Evolutionary conservation across 441 rosid species (phyloP).

Genomic region (Brassica hybrid): DNA sequence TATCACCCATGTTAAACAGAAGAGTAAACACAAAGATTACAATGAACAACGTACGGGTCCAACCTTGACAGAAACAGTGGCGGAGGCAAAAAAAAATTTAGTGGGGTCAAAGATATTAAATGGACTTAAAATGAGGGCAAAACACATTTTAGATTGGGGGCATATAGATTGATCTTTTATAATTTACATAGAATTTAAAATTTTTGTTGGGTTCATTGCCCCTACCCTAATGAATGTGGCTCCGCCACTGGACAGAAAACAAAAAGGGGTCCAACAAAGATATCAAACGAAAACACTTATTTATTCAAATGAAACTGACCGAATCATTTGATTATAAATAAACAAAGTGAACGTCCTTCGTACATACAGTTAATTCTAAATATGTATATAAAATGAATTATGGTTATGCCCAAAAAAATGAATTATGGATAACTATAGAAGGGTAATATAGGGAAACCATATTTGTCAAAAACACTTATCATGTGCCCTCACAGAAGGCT

Average conservation of each 20-base stretch:
- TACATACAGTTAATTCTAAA: not conserved
- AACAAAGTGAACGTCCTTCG: not conserved
- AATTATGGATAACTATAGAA: not conserved
- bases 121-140: too few relatives aligned
- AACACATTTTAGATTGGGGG: too few relatives aligned
- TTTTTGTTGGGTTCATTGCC: too few relatives aligned
- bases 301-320: not conserved
- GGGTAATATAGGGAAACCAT: not conserved
- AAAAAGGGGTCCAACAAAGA: not conserved
- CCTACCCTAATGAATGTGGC: too few relatives aligned
- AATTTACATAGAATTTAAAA: too few relatives aligned
- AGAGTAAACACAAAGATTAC: not conserved
- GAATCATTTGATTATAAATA: conserved; percentile 2
- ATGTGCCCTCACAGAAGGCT: conserved; percentile 35
- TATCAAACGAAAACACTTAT: conserved; percentile 23
- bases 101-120: too few relatives aligned
- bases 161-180: too few relatives aligned
- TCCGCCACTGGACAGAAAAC: too few relatives aligned
- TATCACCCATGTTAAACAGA: conserved; percentile 13
- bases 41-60: not conserved
- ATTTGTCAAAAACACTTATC: conserved; percentile 6
- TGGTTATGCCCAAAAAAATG: not conserved
- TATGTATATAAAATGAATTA: not conserved
- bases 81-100: too few relatives aligned
- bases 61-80: too few relatives aligned